A percentile compares a stretch with the other conserved stretches of the same genome.
Conservation (phyloP, 179 eudicot genomes). For the Silene vulgaris region DNA sequence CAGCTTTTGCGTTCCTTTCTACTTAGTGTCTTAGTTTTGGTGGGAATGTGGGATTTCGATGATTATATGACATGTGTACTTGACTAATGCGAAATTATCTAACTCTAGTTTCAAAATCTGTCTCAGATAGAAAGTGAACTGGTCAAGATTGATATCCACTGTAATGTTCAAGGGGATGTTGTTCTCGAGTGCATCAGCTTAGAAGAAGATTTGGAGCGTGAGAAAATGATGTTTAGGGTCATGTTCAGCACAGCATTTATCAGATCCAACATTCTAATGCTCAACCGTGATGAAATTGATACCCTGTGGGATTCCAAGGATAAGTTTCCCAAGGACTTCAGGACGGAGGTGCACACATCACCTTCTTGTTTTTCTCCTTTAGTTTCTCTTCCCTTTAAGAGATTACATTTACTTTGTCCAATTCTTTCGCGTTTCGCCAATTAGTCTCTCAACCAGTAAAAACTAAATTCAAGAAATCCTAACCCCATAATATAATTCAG, state of each 20-base stretch:
- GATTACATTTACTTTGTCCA: background rate
- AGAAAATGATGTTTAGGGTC: conserved; percentile 65
- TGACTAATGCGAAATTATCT: background rate
- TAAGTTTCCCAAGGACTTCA: conserved; percentile 60
- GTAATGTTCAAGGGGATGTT: conserved; percentile 72
- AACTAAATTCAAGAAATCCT: background rate
- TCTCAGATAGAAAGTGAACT: conserved; percentile 65
- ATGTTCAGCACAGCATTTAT: conserved; percentile 90
- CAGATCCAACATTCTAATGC: conserved; percentile 67
- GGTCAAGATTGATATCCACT: conserved; percentile 58
- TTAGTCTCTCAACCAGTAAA: background rate
- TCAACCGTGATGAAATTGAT: conserved; percentile 73
- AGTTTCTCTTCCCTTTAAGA: background rate
- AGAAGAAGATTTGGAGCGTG: conserved; percentile 53
- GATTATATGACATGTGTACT: conserved; percentile 2
- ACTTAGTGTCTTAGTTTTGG: background rate
- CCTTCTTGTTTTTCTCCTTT: conserved; percentile 10
- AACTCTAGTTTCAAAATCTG: conserved; percentile 10
- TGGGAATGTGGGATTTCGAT: conserved; percentile 14
- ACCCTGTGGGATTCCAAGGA: conserved; percentile 56
- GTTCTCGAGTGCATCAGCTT: conserved; percentile 71
- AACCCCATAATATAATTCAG: background rate
- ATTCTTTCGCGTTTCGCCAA: background rate
- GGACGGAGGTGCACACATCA: conserved; percentile 52
- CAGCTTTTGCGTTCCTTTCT: background rate